Evolutionary conservation across 1,284 basidiomycete species (phyloP).

Genomic region (Heterobasidion irregulare): DNA sequence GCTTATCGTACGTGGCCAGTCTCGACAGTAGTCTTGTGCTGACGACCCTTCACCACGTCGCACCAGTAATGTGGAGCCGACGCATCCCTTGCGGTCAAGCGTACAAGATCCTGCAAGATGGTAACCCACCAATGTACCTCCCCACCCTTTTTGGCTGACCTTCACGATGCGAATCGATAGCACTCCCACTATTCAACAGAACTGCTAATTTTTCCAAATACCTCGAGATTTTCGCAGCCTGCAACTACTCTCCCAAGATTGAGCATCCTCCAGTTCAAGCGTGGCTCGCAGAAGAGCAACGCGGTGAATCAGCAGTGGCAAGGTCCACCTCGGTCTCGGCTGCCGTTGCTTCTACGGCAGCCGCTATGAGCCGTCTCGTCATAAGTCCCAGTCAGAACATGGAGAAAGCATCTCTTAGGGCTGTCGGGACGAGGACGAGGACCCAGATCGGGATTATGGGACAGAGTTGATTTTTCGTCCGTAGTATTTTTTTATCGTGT

Average conservation of each 20-base stretch:
- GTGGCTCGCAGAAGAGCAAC: constrained; percentile 20
- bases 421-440: background rate
- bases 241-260: constrained; percentile 29
- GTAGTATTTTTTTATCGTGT: too few species aligned
- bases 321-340: background rate
- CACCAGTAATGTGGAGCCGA: constrained; percentile 22
- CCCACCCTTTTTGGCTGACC: background rate
- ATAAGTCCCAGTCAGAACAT: background rate
- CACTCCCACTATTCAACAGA: constrained; percentile 47
- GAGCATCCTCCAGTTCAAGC: constrained; percentile 30
- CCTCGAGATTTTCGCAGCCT: constrained; percentile 39
- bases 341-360: background rate
- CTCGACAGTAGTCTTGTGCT: background rate
- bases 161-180: constrained; percentile 19
- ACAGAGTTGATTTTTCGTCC: background rate
- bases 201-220: constrained; percentile 38
- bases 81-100: constrained; percentile 27
- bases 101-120: constrained; percentile 30
- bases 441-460: background rate
- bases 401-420: background rate
- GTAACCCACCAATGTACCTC: constrained; percentile 18
- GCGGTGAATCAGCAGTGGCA: background rate
- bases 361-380: background rate
- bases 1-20: constrained; percentile 11
- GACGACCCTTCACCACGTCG: background rate